These are phyloP conservation scores for Chrysoporthe cubensis DNA, from an alignment of 2,329 filamentous ascomycete genomes.

Conservation along the genomic window DNA sequence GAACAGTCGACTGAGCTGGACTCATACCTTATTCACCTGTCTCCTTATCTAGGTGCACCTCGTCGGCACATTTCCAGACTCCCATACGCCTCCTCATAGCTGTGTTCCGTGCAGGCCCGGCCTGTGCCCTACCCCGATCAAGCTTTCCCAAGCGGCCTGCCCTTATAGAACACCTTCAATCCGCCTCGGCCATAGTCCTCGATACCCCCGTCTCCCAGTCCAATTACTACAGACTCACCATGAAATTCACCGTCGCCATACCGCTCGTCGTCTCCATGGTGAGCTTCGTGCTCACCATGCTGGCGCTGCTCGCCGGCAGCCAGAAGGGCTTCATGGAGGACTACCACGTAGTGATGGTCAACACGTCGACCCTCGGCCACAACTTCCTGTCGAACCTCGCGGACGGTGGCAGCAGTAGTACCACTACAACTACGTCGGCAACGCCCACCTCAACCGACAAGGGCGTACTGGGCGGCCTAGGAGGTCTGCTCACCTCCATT, in stretches of 20 bases:
- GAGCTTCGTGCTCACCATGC: constrained; percentile 42
- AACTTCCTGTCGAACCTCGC: constrained; percentile 38
- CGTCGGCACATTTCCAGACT: neutral
- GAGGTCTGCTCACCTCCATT: constrained; percentile 12
- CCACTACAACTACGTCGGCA: constrained; percentile 33
- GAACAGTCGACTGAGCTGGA: neutral
- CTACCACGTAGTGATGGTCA: constrained; percentile 46
- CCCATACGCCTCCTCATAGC: neutral
- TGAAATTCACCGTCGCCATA: constrained; percentile 31
- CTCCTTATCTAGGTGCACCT: constrained; percentile 14
- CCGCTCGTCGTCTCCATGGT: constrained; percentile 41
- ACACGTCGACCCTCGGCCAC: constrained; percentile 47
- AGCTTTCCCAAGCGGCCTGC: neutral
- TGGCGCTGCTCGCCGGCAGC: constrained; percentile 45
- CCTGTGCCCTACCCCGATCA: neutral
- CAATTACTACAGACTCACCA: constrained; percentile 3
- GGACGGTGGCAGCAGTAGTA: constrained; percentile 27
- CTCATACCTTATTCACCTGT: constrained; percentile 1
- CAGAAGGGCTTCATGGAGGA: constrained; percentile 42
- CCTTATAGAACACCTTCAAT: neutral
- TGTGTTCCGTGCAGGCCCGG: neutral
- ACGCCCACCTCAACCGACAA: constrained; percentile 30
- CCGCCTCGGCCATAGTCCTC: neutral
- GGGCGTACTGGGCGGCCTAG: constrained; percentile 30
- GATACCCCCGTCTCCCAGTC: neutral